phyloP scores from a whole-genome alignment of 495 filamentous ascomycete genomes.

The Platismatia glauca region DNA sequence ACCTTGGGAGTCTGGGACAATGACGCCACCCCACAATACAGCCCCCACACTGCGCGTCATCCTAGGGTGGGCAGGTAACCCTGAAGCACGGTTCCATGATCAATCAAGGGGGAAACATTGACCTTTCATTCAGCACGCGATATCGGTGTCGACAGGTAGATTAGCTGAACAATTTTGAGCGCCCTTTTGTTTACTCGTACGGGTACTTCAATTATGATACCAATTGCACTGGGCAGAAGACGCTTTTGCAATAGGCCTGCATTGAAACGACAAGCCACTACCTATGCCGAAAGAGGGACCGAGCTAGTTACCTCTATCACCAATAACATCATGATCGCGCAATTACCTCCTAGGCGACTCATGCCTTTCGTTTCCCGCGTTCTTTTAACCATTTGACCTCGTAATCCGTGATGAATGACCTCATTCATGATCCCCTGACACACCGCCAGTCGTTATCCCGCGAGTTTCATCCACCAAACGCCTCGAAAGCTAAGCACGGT shows the following conservation, averaged over 20 bases:
- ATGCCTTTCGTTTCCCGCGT: not conserved
- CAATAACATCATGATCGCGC: not conserved
- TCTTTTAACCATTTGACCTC: not conserved
- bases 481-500: not conserved
- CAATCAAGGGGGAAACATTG: no score
- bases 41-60: no score
- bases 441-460: not conserved
- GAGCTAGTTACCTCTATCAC: not conserved
- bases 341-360: not conserved
- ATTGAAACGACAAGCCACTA: not conserved
- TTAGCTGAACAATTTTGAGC: no score
- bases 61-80: no score
- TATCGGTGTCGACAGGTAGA: no score
- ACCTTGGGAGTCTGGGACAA: no score
- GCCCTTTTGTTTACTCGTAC: no score
- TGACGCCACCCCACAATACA: no score
- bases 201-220: no score
- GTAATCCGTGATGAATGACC: not conserved
- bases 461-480: not conserved
- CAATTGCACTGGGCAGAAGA: not conserved
- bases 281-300: not conserved
- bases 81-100: no score
- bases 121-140: no score
- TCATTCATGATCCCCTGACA: not conserved
- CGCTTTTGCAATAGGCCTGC: not conserved